Conservation (phyloP, 2,329 filamentous ascomycete genomes). For the Dendrostoma leiphaemia region DNA sequence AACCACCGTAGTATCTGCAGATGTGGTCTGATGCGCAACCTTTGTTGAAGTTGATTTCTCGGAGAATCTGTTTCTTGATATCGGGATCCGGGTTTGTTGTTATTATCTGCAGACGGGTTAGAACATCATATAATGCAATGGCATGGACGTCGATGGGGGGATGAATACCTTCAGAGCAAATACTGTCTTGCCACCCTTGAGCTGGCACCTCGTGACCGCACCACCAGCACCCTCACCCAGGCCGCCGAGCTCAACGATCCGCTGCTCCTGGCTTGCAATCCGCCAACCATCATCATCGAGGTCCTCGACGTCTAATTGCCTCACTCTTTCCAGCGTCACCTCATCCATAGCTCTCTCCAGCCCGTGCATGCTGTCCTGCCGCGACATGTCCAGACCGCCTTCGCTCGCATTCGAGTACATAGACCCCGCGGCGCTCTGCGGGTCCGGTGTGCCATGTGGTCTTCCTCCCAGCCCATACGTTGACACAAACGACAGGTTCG, state of each 20-base stretch:
- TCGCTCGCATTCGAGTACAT: constrained; percentile 80
- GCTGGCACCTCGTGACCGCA: constrained; percentile 85
- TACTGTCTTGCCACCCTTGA: constrained; percentile 88
- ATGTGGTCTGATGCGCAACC: constrained; percentile 95
- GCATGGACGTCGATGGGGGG: no score
- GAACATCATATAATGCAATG: no score
- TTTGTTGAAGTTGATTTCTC: constrained; percentile 97
- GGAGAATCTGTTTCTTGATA: constrained; percentile 96
- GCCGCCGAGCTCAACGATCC: constrained; percentile 84
- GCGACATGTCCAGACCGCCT: constrained; percentile 73
- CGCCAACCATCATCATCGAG: constrained; percentile 94
- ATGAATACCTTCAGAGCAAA: constrained; percentile 93
- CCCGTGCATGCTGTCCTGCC: constrained; percentile 76
- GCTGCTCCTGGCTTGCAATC: constrained; percentile 83
- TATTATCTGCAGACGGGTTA: constrained; percentile 68
- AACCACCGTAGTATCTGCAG: constrained; percentile 95
- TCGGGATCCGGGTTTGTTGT: constrained; percentile 97
- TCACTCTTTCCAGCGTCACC: constrained; percentile 76
- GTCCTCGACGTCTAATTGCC: constrained; percentile 87
- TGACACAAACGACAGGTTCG: constrained; percentile 75
- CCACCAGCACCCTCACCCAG: constrained; percentile 94
- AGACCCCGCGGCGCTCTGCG: constrained; percentile 83
- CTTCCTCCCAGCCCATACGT: constrained; percentile 67
- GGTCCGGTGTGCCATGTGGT: constrained; percentile 72
- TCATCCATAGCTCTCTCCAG: constrained; percentile 73